Evolutionary conservation across 345 rosid species (phyloP), one percentile per base, ranked within the genome.

Genomic region (Durio zibethinus): DNA sequence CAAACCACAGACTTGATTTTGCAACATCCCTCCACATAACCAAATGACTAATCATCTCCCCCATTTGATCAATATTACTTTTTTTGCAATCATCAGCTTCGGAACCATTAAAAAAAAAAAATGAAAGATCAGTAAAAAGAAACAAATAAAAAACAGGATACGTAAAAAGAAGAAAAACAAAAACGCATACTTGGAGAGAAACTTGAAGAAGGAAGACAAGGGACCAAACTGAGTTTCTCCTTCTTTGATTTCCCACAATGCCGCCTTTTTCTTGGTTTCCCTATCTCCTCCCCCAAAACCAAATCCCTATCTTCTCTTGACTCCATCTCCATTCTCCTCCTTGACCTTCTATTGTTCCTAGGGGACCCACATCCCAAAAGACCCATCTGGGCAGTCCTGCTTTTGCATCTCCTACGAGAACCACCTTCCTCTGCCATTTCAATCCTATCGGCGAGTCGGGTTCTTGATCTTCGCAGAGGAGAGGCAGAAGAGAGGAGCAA

Each of bases 1-100:
- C 99, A 72, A 93, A 93, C 97, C 98, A 94, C 67, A 94, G 90
- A 36, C 90, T 93, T 43, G 98, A 91, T 77, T 89, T 94, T 7
- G 97, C 92, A 72, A 79, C 88, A 80, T 94, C 97, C 76, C 82
- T 90, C 98, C 98, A 94, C 94, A 90, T 86, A 16, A 90, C 74
- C 84, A 95, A 72, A 80, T 93, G 94, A 72, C 48, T 68, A 27
- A 93, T 50, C 23, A 82, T 75, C 82, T 86, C 87, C n/a, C 87
- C 88, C 18, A 94, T 79, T 76, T 80, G 78, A 65, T 93, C 92
- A 64, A 93, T 80, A 79, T 87, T 89, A 62, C 88, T 83, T 45
- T 83, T 84, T 71, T 87, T 82, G 36, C 77, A 86, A 72, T 86
- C 90, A 76, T 82, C 91, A 77, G 42, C 82, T 82, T 83, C 97